Evolutionary conservation across 305 asterid species (phyloP).

Genomic region (Coffea humblotiana): DNA sequence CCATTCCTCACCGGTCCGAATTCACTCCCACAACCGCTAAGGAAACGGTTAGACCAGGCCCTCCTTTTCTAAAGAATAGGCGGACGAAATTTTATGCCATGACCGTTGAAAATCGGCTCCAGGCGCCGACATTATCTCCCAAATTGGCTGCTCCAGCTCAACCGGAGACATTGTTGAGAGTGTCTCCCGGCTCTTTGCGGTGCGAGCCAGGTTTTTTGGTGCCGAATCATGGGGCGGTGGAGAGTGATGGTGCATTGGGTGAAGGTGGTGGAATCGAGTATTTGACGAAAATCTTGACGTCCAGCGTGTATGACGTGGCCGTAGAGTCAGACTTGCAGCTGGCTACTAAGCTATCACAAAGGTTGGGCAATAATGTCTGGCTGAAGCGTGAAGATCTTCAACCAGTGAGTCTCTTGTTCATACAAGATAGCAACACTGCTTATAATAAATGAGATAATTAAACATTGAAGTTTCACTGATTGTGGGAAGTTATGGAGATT

Average conservation of each 20-base stretch:
- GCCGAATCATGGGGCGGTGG: constrained; percentile 33
- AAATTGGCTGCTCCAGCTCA: constrained; percentile 19
- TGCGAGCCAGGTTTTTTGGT: constrained; percentile 64
- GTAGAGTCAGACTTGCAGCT: constrained; percentile 74
- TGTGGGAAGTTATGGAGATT: background rate
- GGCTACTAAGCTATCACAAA: constrained; percentile 67
- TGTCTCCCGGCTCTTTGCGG: constrained; percentile 60
- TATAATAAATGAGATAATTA: background rate
- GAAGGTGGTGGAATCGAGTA: constrained; percentile 50
- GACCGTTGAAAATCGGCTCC: constrained; percentile 7
- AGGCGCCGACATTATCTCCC: constrained; percentile 13
- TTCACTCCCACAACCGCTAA: constrained; percentile 26
- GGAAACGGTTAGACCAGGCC: constrained; percentile 1
- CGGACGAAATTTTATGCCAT: constrained; percentile 23
- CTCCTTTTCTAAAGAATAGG: background rate
- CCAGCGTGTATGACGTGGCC: constrained; percentile 90
- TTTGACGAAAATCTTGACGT: constrained; percentile 66
- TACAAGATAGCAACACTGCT: no score
- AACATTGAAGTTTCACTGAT: background rate
- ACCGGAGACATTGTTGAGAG: constrained; percentile 37
- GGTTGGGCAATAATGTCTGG: constrained; percentile 69
- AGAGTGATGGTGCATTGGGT: constrained; percentile 26
- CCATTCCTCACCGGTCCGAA: constrained; percentile 33
- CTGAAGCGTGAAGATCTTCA: constrained; percentile 91
- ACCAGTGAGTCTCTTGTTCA: constrained; percentile 49